Evolutionary conservation across 179 eudicot genomes (phyloP).

Genomic region (Monotropa hypopitys): DNA sequence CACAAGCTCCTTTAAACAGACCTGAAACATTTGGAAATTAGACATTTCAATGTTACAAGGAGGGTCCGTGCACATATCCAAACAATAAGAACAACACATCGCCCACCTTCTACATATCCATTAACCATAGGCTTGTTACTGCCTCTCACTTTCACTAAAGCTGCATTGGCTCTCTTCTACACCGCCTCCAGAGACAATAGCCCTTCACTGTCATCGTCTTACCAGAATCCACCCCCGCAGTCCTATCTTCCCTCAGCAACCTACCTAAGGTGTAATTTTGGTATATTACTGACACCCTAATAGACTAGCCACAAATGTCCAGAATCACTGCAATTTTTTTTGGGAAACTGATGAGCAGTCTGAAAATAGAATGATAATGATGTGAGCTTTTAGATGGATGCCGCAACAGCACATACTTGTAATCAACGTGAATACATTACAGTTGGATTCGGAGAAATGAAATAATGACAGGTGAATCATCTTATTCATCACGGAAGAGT

Average conservation of each 20-base stretch:
- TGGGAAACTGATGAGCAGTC: background rate
- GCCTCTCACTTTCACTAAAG: background rate
- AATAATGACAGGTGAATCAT: background rate
- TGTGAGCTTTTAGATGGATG: background rate
- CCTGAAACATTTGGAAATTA: background rate
- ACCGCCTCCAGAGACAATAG: background rate
- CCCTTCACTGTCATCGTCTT: no score
- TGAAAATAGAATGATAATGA: background rate
- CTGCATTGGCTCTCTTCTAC: background rate
- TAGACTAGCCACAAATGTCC: background rate
- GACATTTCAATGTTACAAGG: background rate
- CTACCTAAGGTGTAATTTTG: background rate
- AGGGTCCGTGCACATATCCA: background rate
- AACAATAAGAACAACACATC: background rate
- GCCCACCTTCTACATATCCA: background rate
- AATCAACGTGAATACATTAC: background rate
- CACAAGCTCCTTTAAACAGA: background rate
- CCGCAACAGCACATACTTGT: background rate
- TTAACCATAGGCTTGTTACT: background rate
- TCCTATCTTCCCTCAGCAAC: no score
- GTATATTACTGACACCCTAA: background rate
- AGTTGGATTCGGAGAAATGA: background rate
- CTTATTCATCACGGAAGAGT: background rate
- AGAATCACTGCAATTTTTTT: background rate
- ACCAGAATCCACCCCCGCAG: no score